Evolutionary conservation across 305 asterid species (phyloP).

Genomic region (Stenogyne calaminthoides): DNA sequence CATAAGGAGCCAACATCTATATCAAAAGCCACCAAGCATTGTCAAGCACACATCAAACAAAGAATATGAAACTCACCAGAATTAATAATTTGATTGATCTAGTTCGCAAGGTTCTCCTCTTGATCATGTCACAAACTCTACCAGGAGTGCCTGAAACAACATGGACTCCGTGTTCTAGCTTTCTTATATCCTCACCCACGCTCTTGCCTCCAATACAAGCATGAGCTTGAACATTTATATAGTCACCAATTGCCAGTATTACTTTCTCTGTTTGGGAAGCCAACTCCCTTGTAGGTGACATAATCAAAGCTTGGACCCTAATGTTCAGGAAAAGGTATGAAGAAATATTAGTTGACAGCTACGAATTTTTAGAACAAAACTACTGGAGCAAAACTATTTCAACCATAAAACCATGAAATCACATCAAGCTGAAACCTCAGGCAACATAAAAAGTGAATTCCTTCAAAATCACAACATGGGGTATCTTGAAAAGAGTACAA

Average conservation of each 20-base stretch:
- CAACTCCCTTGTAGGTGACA: constrained; percentile 94
- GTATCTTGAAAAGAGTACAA: background rate
- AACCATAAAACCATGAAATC: background rate
- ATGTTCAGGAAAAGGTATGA: background rate
- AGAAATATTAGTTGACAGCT: background rate
- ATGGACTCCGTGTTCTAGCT: constrained; percentile 88
- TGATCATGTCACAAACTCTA: constrained; percentile 90
- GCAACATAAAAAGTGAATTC: background rate
- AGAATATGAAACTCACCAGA: constrained; percentile 50
- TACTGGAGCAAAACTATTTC: background rate
- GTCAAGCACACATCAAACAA: background rate
- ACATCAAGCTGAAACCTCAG: background rate
- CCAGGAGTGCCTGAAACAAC: constrained; percentile 97
- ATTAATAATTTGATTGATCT: constrained; percentile 72
- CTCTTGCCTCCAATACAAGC: constrained; percentile 95
- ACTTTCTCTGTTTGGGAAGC: constrained; percentile 92
- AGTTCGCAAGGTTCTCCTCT: constrained; percentile 80
- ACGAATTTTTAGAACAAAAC: background rate
- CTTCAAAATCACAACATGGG: background rate
- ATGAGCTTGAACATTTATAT: constrained; percentile 79
- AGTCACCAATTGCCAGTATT: constrained; percentile 80
- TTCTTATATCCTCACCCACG: constrained; percentile 88
- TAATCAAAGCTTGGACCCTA: constrained; percentile 88
- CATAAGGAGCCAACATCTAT: background rate
- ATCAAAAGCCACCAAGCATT: background rate